phyloP scores from a whole-genome alignment of 306 rosid species.

The Cyamopsis tetragonoloba region DNA sequence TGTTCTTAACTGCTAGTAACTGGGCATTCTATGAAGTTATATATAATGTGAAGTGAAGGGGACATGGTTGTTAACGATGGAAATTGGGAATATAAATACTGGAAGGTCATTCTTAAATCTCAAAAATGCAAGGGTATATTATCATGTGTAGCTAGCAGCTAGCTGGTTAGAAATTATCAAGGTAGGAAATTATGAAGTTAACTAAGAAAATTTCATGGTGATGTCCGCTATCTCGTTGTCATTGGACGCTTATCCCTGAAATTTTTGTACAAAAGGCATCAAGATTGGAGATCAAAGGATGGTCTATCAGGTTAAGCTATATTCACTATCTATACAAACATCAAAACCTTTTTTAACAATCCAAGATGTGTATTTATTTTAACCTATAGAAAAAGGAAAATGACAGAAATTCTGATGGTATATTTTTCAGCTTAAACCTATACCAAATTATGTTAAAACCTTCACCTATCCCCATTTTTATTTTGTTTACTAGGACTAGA shows the following conservation, averaged over 20 bases:
- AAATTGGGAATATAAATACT: neutral
- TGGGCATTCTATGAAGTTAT: neutral
- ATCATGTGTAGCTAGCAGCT: neutral
- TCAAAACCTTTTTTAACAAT: no score
- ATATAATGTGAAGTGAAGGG: neutral
- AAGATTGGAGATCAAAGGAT: no score
- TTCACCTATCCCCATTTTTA: no score
- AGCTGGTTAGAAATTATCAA: neutral
- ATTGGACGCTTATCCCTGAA: no score
- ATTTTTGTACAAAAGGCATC: no score
- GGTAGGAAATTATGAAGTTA: neutral
- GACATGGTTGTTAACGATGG: constrained; percentile 19
- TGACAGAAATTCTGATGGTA: no score
- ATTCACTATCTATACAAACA: no score
- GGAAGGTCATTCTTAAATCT: neutral
- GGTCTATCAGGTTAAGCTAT: neutral
- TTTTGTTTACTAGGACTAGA: no score
- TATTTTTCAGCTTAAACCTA: no score
- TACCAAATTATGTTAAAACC: no score
- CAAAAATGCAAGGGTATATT: neutral
- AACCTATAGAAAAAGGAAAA: no score
- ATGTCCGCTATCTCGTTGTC: constrained; percentile 12
- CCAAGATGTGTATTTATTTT: no score
- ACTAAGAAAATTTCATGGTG: constrained; percentile 23
- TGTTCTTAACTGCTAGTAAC: neutral